Base-by-base conservation (phyloP, 2,329 filamentous ascomycete genomes). In the Colletotrichum trifolii region DNA sequence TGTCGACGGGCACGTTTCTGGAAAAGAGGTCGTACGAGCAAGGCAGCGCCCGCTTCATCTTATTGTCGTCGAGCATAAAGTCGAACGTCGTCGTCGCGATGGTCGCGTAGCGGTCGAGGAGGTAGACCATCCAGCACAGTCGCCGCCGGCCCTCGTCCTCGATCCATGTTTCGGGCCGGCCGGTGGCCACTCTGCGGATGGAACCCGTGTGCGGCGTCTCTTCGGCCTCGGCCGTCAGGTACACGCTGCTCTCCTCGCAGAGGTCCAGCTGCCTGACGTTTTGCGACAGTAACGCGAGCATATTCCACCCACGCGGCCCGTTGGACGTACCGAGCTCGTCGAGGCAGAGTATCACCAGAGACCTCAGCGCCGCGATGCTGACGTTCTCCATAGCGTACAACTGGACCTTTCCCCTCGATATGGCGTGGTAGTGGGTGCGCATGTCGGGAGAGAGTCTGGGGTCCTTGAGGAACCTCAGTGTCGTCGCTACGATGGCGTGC, bases 11-110 rank as follows among this genome's bases (percentile, higher is more conserved):
- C 0, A 81, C 72, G 38, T 82, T 79, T 52, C 76, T 74, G 5
- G 79, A 82, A 60, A 82, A 82, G 6, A 81, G 65, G 54, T 82
- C 79, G 64, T 82, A 82, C 1, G 79, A 80, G 58, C 79, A 81
- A 0, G 79, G 79, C 4, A 82, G 71, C 3, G 79, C 71, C 1
- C 79, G 73, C n/a, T 74, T 75, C 74, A 79, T 80, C 58, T 74
- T 73, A 8, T 64, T 69, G 45, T 81, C 78, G 34, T 77, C 76
- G 40, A 82, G 74, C 65, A 79, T 76, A 60, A 81, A 82, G 61
- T 81, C 78, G 59, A 79, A 78, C 0, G 73, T 76, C 0, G 76
- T 77, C 1, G 79, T 78, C 6, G 78, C 78, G 43, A 82, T 76
- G 0, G 80, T 80, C 1, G 79, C 77, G 45, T 82, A 82, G 45